A percentile compares a stretch with the other conserved stretches of the same genome.
Evolutionary conservation across 2,329 filamentous ascomycete genomes (phyloP).

Genomic region (Xylariomycetidae sp.): DNA sequence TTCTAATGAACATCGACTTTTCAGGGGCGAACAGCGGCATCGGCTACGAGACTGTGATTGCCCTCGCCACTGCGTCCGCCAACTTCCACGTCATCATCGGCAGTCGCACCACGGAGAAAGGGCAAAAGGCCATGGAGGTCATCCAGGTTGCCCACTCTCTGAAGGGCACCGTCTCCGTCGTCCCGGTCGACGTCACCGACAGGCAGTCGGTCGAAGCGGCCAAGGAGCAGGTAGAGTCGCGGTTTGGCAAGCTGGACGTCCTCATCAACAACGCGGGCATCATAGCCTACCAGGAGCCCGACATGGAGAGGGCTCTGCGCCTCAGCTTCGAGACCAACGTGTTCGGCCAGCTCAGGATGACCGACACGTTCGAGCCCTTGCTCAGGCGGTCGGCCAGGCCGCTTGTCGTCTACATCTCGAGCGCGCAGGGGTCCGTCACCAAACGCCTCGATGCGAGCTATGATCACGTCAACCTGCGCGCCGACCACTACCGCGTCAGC

Average conservation of each 20-base stretch:
- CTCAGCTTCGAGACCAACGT: conserved; percentile 41
- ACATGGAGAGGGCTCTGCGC: conserved; percentile 52
- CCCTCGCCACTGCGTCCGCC: conserved; percentile 29
- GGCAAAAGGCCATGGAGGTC: conserved; percentile 25
- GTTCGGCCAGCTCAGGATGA: conserved; percentile 23
- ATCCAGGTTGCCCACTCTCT: conserved; percentile 37
- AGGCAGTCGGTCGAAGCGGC: conserved; percentile 52
- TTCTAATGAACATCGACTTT: not conserved
- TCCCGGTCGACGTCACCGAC: conserved; percentile 55
- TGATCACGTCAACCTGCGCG: conserved; percentile 9
- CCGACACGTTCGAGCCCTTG: conserved; percentile 27
- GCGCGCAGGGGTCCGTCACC: conserved; percentile 27
- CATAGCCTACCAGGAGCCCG: conserved; percentile 40
- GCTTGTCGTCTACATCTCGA: conserved; percentile 30
- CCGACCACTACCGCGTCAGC: conserved; percentile 28
- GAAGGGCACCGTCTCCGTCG: conserved; percentile 50
- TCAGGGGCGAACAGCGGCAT: conserved; percentile 41
- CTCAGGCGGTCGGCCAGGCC: conserved; percentile 23
- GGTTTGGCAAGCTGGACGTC: conserved; percentile 49
- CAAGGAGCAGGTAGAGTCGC: conserved; percentile 44
- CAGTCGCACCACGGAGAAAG: conserved; percentile 32
- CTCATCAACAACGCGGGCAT: conserved; percentile 59
- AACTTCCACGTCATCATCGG: conserved; percentile 36
- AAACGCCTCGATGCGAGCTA: conserved; percentile 17
- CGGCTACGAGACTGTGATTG: conserved; percentile 36